Evolutionary conservation across 345 rosid species (phyloP).

Genomic region (Moringa oleifera): DNA sequence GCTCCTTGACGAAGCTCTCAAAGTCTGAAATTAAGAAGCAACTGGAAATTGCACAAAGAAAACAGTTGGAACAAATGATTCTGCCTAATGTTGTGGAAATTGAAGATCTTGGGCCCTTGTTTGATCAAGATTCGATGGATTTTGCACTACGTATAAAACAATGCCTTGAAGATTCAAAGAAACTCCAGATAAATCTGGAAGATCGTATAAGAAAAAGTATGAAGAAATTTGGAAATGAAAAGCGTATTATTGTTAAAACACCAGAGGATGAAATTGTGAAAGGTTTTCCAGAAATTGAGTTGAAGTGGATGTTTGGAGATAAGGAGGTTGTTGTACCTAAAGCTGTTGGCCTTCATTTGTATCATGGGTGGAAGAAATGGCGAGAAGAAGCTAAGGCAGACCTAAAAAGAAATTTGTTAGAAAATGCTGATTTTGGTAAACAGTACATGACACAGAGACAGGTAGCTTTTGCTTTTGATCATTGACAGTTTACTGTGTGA

Average conservation of each 20-base stretch:
- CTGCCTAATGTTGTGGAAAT: slow-evolving; percentile 64
- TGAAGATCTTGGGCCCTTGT: slow-evolving; percentile 59
- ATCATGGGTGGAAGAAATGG: slow-evolving; percentile 96
- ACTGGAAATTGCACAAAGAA: slow-evolving; percentile 64
- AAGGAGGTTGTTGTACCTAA: slow-evolving; percentile 84
- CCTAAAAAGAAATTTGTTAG: slow-evolving; percentile 60
- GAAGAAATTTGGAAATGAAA: slow-evolving; percentile 74
- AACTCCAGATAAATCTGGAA: slow-evolving; percentile 66
- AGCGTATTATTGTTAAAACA: slow-evolving; percentile 53
- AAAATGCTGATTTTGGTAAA: slow-evolving; percentile 78
- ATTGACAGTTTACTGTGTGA: slow-evolving; percentile 8
- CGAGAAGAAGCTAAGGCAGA: slow-evolving; percentile 84
- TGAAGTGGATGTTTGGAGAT: slow-evolving; percentile 94
- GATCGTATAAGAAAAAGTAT: slow-evolving; percentile 56
- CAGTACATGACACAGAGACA: slow-evolving; percentile 65
- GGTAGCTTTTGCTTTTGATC: slow-evolving; percentile 38
- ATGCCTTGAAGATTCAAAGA: slow-evolving; percentile 66
- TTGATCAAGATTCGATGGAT: slow-evolving; percentile 48
- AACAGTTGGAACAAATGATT: slow-evolving; percentile 66
- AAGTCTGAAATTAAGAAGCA: slow-evolving; percentile 67
- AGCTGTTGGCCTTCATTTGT: slow-evolving; percentile 64
- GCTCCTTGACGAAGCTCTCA: slow-evolving; percentile 47
- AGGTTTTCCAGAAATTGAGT: slow-evolving; percentile 83
- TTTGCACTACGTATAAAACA: slow-evolving; percentile 58
- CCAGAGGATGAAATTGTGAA: slow-evolving; percentile 75